Percentiles rank a stretch among this genome's conserved stretches.
Conservation (phyloP, 495 filamentous ascomycete genomes). For the Aspergillus mulundensis region DNA sequence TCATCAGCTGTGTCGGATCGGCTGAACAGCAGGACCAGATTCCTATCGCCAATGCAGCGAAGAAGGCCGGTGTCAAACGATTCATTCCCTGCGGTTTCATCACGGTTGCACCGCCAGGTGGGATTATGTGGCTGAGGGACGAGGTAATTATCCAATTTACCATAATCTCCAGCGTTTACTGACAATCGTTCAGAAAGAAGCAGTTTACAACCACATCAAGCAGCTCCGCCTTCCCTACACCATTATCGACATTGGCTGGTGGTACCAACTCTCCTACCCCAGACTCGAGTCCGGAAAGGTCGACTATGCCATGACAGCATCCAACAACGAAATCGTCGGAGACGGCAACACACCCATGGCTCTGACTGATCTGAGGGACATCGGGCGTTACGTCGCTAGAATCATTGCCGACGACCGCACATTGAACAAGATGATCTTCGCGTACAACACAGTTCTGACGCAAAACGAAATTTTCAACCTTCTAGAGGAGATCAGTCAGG, state of each 20-base stretch:
- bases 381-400: slow-evolving; percentile 52
- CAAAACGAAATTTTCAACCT: slow-evolving; percentile 48
- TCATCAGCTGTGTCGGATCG: slow-evolving; percentile 51
- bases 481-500: slow-evolving; percentile 50
- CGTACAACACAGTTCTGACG: slow-evolving; percentile 46
- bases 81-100: slow-evolving; percentile 57
- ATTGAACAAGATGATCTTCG: slow-evolving; percentile 53
- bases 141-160: slow-evolving; percentile 28
- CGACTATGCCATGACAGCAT: slow-evolving; percentile 46
- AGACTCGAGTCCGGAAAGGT: slow-evolving; percentile 48
- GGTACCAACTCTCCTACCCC: slow-evolving; percentile 53
- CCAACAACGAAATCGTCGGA: slow-evolving; percentile 45
- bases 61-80: slow-evolving; percentile 51
- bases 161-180: not conserved
- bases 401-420: slow-evolving; percentile 55
- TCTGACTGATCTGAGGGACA: slow-evolving; percentile 51
- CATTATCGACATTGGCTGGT: slow-evolving; percentile 59
- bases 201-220: slow-evolving; percentile 52
- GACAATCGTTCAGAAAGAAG: slow-evolving; percentile 44
- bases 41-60: slow-evolving; percentile 50
- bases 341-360: slow-evolving; percentile 47
- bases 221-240: slow-evolving; percentile 53
- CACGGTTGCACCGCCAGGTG: slow-evolving; percentile 44
- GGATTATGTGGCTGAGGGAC: slow-evolving; percentile 46
- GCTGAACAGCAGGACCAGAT: slow-evolving; percentile 47